Base-by-base conservation (phyloP, 805 yeast species). In the Saccharomycopsis sp. region DNA sequence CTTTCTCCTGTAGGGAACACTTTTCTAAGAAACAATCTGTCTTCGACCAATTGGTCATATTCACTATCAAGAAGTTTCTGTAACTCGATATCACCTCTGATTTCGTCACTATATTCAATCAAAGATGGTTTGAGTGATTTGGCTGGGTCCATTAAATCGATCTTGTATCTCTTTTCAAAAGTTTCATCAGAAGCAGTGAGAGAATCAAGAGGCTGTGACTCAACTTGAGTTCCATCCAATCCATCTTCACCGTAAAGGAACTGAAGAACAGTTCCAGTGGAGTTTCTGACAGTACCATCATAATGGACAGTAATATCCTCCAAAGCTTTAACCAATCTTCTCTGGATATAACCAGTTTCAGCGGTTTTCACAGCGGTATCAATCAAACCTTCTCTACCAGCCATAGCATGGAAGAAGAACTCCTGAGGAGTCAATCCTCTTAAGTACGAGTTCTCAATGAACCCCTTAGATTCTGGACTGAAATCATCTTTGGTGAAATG, bases 301-400 rank as follows among this genome's bases (percentile, higher is more conserved):
- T 94, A 94, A 70, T 93, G 97, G 51, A 92, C 97, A 96, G 91
- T 91, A 64, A 92, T 90, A 76, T 92, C 98, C 71, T 92, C 98
- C 74, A 92, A 77, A 29, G 98, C 98, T 73, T 93, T 93, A 52
- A 93, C 96, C 72, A 93, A 78, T 81, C 98, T 93, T 80, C 98
- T 93, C 76, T 93, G 98, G 70, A 93, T 92, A 73, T 93, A 93
- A 76, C 98, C 98, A 25, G 98, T 92, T 75, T 93, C 98, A 1
- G 99, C 98, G 49, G 99, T 94, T 73, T 94, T 94, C 54, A 94
- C 99, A 15, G 99, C 99, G 57, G 99, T 94, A 81, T 94, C 99
- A 72, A 94, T 96, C 71, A 94, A 80, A 80, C 99, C 99, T 78
- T 94, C 99, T 82, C 99, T 90, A 78, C 99, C 99, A 70, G 99